phyloP scores from a whole-genome alignment of 352 stramenopile genomes.

The Pythium phragmiticola region DNA sequence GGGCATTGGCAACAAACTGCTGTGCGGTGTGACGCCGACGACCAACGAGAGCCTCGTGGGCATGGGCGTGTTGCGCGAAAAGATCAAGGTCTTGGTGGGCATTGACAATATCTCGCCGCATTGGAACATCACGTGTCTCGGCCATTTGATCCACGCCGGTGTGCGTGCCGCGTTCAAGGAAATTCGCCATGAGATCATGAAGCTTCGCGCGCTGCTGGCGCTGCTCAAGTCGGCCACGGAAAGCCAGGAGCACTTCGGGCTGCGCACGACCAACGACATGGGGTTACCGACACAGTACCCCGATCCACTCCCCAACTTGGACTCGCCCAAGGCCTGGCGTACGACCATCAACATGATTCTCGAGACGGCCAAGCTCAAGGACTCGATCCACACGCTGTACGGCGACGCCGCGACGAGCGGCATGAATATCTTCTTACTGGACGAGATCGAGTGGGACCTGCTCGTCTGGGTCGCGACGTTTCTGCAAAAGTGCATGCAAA shows the following conservation, averaged over 20 bases:
- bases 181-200: conserved; percentile 69
- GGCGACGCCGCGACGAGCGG: conserved; percentile 60
- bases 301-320: conserved; percentile 61
- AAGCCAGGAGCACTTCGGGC: conserved; percentile 69
- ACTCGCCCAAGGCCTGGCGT: conserved; percentile 68
- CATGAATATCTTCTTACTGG: conserved; percentile 74
- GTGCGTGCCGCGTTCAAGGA: conserved; percentile 68
- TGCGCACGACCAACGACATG: conserved; percentile 63
- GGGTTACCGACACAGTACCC: conserved; percentile 46
- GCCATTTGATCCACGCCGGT: conserved; percentile 69
- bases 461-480: conserved; percentile 72
- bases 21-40: conserved; percentile 67
- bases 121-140: conserved; percentile 76
- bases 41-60: conserved; percentile 60
- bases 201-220: conserved; percentile 70
- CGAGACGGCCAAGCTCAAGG: conserved; percentile 72
- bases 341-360: conserved; percentile 78
- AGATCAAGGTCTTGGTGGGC: conserved; percentile 76
- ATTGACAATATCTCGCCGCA: conserved; percentile 70
- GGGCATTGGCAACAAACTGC: conserved; percentile 65
- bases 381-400: conserved; percentile 70
- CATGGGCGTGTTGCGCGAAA: conserved; percentile 77
- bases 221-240: conserved; percentile 70
- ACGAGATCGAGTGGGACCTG: conserved; percentile 80
- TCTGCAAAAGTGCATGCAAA: conserved; percentile 75